phyloP scores from a whole-genome alignment of 768 basidiomycete genomes.

The Suillus luteus region DNA sequence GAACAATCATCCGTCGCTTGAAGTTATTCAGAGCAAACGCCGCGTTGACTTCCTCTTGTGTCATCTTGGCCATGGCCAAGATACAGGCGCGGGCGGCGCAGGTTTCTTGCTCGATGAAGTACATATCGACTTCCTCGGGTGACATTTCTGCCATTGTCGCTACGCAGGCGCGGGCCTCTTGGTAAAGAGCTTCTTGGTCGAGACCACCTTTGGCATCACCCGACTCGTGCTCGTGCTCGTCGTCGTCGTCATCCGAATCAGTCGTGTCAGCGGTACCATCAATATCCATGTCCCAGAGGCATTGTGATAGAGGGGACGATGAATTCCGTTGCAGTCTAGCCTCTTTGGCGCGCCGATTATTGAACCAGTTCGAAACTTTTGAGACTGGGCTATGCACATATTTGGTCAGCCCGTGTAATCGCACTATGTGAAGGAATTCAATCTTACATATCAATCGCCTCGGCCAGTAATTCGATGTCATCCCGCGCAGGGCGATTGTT shows the following conservation, averaged over 20 bases:
- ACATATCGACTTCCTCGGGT: not conserved
- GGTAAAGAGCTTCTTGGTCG: not conserved
- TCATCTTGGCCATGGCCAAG: not conserved
- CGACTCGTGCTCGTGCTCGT: not conserved
- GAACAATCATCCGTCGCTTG: not conserved
- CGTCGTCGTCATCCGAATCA: not conserved
- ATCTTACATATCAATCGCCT: not conserved
- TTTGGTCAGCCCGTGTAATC: not conserved
- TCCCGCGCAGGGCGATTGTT: not conserved
- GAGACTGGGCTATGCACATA: not conserved
- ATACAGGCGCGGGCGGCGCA: not conserved
- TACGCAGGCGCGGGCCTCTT: not conserved
- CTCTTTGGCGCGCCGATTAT: slow-evolving; percentile 8
- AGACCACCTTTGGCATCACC: not conserved
- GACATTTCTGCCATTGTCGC: not conserved
- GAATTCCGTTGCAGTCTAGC: not conserved
- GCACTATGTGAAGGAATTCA: not conserved
- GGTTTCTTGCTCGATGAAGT: slow-evolving; percentile 1
- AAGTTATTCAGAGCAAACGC: slow-evolving; percentile 4
- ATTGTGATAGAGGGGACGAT: not conserved
- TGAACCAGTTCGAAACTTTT: slow-evolving; percentile 7
- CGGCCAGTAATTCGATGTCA: not conserved
- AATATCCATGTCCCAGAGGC: not conserved
- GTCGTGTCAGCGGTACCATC: not conserved
- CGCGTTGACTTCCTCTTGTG: slow-evolving; percentile 2